Base-by-base conservation (phyloP, 108 stramenopile genomes). In the Nannochloropsis gaditana region DNA sequence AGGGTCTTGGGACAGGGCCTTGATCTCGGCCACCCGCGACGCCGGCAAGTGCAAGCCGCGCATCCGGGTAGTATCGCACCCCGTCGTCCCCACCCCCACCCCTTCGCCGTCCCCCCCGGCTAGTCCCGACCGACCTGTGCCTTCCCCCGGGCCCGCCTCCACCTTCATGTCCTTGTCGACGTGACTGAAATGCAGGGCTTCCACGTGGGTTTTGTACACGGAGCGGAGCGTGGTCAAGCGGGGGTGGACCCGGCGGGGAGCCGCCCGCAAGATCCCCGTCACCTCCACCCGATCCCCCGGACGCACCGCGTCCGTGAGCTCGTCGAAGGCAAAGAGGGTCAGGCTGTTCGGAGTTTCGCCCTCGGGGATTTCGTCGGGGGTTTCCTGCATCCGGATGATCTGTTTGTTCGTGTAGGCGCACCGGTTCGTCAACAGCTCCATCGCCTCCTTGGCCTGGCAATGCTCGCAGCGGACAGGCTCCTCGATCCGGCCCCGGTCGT, bases 241-340 rank as follows among this genome's bases (percentile, higher is more conserved):
- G 15, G 97, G 96, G 90, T 96, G 93, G 44, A 94, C 92, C 31
- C 97, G 92, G 41, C 93, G 89, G 4, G 98, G 94, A 84, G 96
- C 94, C 21, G 99, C 99, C 2, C 96, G 93, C 79, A 97, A 95
- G 50, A 99, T 93, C 15, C 97, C 99, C 6, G 97, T 99, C 15
- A 98, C 95, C 85, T 97, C 97, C 9, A 98, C 95, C 81, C 95
- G 92, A 87, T 99, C 99, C 31, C 98, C 98, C 0, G 99, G 99
- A 44, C 95, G 91, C 41, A 96, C 94, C 8, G 94, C 90, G 89
- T 99, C 99, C 21, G 98, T 97, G 79, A 99, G 91, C 86, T 97
- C 96, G 90, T 99, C 99, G 89, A 96, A 98, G 44, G 95, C 94
- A 91, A 97, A 99, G 11, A 96, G 88, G 9, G 96, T 93, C 59